Percentiles rank a stretch among this genome's conserved stretches.
phyloP scores from a whole-genome alignment of 768 basidiomycete species.

The Trichaptum fuscoviolaceum region DNA sequence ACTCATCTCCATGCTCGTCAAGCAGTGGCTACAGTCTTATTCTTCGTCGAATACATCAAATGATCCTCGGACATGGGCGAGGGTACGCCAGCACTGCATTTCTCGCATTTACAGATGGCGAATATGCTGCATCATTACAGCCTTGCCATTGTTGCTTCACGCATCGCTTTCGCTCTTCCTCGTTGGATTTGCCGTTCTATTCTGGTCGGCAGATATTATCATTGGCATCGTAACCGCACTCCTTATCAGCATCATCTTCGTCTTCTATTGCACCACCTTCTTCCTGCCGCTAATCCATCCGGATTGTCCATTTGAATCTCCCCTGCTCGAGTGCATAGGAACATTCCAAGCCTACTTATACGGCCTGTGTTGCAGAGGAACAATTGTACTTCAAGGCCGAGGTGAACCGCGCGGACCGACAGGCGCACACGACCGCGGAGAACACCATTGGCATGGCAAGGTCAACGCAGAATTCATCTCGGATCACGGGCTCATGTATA shows the following conservation, averaged over 20 bases:
- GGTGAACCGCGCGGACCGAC: background rate
- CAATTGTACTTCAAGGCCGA: background rate
- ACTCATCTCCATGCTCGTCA: conserved; percentile 21
- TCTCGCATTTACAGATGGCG: background rate
- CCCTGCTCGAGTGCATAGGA: background rate
- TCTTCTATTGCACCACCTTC: background rate
- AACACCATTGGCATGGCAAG: background rate
- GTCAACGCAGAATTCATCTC: background rate
- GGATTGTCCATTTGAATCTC: background rate
- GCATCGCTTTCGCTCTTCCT: conserved; percentile 3
- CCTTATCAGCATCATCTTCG: background rate
- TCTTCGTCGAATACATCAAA: background rate
- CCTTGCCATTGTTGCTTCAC: background rate
- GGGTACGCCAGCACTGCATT: background rate
- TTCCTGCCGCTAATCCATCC: background rate
- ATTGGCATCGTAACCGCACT: background rate
- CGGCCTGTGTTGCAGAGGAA: background rate
- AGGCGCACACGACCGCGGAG: background rate
- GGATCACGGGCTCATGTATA: background rate
- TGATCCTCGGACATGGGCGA: background rate
- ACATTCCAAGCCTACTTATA: background rate
- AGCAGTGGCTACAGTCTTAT: conserved; percentile 22
- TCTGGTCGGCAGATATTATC: background rate
- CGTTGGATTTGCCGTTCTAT: background rate
- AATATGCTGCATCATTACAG: background rate